These are phyloP conservation scores for Apophysomyces elegans DNA, from an alignment of 371 early-diverging fungal species.

Conservation along the genomic window DNA sequence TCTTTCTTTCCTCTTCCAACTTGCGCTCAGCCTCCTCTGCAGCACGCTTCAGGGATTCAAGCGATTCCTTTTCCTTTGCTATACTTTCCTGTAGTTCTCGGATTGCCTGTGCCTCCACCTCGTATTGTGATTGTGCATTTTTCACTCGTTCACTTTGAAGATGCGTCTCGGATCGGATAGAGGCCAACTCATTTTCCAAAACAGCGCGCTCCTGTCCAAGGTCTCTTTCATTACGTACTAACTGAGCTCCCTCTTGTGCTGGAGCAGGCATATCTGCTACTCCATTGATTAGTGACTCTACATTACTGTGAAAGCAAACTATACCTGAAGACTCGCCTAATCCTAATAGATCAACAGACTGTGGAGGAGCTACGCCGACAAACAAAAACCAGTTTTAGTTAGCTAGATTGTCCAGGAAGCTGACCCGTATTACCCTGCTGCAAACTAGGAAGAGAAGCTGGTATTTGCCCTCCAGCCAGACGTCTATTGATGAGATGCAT, in stretches of 20 bases:
- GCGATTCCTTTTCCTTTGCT: constrained; percentile 32
- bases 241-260: background rate
- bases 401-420: background rate
- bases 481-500: constrained; percentile 65
- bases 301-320: constrained; percentile 4
- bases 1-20: constrained; percentile 32
- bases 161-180: constrained; percentile 24
- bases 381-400: background rate
- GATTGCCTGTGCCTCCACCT: constrained; percentile 30
- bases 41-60: constrained; percentile 34
- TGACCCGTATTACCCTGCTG: constrained; percentile 7
- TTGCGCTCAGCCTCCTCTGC: constrained; percentile 43
- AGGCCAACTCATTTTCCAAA: constrained; percentile 22
- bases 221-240: background rate
- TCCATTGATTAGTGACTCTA: background rate
- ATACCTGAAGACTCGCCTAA: constrained; percentile 17
- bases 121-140: constrained; percentile 26
- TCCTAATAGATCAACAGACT: constrained; percentile 29
- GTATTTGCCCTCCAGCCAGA: constrained; percentile 52
- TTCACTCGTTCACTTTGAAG: constrained; percentile 28
- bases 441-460: constrained; percentile 25
- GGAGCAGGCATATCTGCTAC: background rate
- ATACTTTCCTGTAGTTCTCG: constrained; percentile 31
- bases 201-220: constrained; percentile 12
- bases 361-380: background rate